Conservation (phyloP, 148 eudicot genomes). For the Amaranthus hypochondriacus region DNA sequence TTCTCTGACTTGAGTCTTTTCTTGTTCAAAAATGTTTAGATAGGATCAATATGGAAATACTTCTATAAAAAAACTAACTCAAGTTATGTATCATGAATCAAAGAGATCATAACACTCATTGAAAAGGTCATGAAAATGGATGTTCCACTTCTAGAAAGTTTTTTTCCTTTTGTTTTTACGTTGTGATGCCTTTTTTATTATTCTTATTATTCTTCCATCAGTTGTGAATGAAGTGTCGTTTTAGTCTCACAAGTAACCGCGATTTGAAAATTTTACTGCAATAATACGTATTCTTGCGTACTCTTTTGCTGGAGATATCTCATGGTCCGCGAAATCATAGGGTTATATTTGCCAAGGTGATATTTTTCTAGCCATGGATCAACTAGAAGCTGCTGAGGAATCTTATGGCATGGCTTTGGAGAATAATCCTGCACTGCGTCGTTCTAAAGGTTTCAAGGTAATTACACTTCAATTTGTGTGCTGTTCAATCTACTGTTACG, state of each 20-base stretch:
- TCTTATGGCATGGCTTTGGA: slow-evolving; percentile 66
- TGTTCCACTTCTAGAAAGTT: not conserved
- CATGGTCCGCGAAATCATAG: slow-evolving; percentile 33
- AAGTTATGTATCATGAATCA: not conserved
- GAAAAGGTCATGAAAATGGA: not conserved
- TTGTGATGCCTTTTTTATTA: no score
- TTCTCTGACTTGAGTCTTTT: not conserved
- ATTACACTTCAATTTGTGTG: not conserved
- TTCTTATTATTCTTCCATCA: not conserved
- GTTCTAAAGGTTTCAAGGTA: slow-evolving; percentile 85
- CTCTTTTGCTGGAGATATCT: slow-evolving; percentile 13
- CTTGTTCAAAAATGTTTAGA: not conserved
- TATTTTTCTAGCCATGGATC: slow-evolving; percentile 63
- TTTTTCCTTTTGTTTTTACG: no score
- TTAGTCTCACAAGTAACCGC: not conserved
- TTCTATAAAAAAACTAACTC: no score
- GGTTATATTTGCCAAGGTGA: slow-evolving; percentile 86
- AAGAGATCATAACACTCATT: not conserved
- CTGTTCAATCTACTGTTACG: not conserved
- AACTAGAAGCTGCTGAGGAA: slow-evolving; percentile 49
- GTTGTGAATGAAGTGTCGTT: not conserved
- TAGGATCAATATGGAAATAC: not conserved
- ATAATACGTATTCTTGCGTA: not conserved
- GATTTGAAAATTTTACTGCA: not conserved
- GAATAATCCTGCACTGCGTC: slow-evolving; percentile 58